Percentiles rank a stretch among this genome's conserved stretches.
These are phyloP conservation scores for Sarcodon sp. DNA, from an alignment of 768 basidiomycete species.

Conservation along the genomic window DNA sequence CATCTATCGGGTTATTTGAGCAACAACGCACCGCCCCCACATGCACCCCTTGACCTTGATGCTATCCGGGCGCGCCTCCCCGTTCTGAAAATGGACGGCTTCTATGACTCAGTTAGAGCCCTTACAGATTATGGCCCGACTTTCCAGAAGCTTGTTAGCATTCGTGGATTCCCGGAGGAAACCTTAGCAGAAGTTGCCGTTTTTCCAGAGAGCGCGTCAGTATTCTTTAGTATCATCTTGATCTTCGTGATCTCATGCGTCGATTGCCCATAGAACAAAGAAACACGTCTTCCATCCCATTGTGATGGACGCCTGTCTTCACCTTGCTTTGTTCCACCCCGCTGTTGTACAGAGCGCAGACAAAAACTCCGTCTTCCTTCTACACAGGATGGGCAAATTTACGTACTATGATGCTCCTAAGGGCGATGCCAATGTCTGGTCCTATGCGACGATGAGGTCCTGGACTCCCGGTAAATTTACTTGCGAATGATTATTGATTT, in stretches of 20 bases:
- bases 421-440: conserved; percentile 9
- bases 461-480: conserved; percentile 16
- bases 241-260: neutral
- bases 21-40: too few species aligned
- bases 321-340: conserved; percentile 16
- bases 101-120: conserved; percentile 15
- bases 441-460: conserved; percentile 10
- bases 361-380: conserved; percentile 18
- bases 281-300: conserved; percentile 22
- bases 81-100: conserved; percentile 1
- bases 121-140: conserved; percentile 21
- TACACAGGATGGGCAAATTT: conserved; percentile 11
- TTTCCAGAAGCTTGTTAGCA: neutral
- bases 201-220: neutral
- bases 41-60: too few species aligned
- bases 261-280: conserved; percentile 7
- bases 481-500: neutral
- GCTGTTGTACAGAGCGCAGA: conserved; percentile 17
- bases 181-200: neutral
- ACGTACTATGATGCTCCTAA: conserved; percentile 9
- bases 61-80: too few species aligned
- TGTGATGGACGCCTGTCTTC: conserved; percentile 23
- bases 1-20: too few species aligned
- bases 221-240: neutral
- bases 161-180: conserved; percentile 2